These are phyloP conservation scores for Aspergillus nidulans DNA, from an alignment of 495 filamentous ascomycete species.

Conservation along the genomic window DNA sequence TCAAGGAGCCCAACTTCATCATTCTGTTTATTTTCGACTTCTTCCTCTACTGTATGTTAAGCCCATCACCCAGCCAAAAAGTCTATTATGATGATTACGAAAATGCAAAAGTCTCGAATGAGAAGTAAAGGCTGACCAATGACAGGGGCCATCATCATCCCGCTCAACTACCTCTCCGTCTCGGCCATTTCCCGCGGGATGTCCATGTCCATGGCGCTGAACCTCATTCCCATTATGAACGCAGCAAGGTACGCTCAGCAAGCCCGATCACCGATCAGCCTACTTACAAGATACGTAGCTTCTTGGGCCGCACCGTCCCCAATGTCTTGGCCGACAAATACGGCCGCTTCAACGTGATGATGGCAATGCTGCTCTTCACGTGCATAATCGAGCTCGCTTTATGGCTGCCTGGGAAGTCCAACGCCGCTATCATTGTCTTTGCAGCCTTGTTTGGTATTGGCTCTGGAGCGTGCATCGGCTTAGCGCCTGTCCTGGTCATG, in stretches of 20 bases:
- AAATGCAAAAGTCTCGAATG: too few species aligned
- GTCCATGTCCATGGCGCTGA: conserved; percentile 7
- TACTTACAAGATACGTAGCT: conserved; percentile 25
- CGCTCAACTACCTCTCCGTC: too few species aligned
- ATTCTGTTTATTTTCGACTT: too few species aligned
- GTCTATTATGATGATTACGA: too few species aligned
- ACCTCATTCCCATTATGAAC: conserved; percentile 12
- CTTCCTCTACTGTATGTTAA: too few species aligned
- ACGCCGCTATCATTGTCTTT: conserved; percentile 56
- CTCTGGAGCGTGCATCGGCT: conserved; percentile 51
- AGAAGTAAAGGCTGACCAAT: too few species aligned
- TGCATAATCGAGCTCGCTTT: too few species aligned
- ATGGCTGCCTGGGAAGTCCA: too few species aligned
- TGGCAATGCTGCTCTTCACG: conserved; percentile 33
- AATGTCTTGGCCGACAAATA: conserved; percentile 59
- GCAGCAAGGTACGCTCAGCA: not conserved
- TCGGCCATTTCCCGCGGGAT: conserved; percentile 46
- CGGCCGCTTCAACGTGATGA: conserved; percentile 64
- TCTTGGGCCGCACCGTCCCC: conserved; percentile 59
- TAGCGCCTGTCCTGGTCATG: too few species aligned
- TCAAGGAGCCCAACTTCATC: too few species aligned
- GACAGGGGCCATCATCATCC: too few species aligned
- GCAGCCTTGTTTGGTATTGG: conserved; percentile 61
- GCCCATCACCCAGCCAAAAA: too few species aligned
- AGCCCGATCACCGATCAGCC: conserved; percentile 14